Base-by-base conservation (phyloP, 2,329 filamentous ascomycete species). In the Atkinsonella hypoxylon region DNA sequence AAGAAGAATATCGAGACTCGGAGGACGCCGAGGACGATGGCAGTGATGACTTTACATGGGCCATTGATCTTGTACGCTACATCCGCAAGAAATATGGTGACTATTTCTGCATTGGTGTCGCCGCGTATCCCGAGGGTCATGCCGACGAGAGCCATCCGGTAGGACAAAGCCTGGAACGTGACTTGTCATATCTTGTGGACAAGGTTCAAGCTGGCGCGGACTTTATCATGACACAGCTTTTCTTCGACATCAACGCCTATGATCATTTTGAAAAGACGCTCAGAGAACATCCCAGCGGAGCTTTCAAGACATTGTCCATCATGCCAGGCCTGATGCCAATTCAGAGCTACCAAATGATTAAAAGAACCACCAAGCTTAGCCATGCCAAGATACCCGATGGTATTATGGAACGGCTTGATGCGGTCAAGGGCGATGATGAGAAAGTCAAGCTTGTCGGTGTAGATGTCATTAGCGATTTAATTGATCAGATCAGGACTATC, bases 211-310 rank as follows among this genome's bases (percentile, higher is more conserved):
- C 93, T 3, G 93, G 93, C 1, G 93, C 90, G 47, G 90, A 97
- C 69, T 98, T 98, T 63, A 86, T 98, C 68, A 95, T 98, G 88
- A 97, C 93, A 1, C 93, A 98, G 67, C 76, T 98, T 9, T 97
- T 96, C 68, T 98, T 95, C 67, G 89, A 97, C 63, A 78, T 89
- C 22, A 76, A 86, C 3, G 87, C 87, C 17, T 98, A 94, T 64
- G 78, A 83, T 50, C 73, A 73, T 34, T 97, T 94, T 62, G 91
- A 97, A 70, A 77, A 72, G 56, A 79, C 76, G 47, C 67, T 98
- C 57, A 76, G 89, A 53, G 79, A 83, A 49, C 89, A 98, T 61
- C 81, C 87, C 45, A 94, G 87, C 61, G 89, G 89, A 3, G 77
- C 79, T 2, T 96, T 98, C 70, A 87, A 87, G 68, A 81, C 79